Conservation (phyloP, 768 basidiomycete genomes). For the Phallus indusiatus region DNA sequence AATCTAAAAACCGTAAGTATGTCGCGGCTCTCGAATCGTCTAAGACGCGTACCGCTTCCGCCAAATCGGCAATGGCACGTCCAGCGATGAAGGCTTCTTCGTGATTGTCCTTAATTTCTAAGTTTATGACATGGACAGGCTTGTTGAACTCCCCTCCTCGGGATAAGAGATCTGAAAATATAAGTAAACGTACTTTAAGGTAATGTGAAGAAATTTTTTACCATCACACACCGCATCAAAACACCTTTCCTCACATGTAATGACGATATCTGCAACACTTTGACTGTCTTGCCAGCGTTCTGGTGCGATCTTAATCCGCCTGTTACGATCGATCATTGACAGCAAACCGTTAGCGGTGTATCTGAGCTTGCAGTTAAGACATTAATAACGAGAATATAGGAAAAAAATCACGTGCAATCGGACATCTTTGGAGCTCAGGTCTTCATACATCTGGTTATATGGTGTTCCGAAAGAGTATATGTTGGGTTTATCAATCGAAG, state of each 20-base stretch:
- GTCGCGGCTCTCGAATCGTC: background rate
- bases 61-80: conserved; percentile 87
- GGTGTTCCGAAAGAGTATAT: conserved; percentile 96
- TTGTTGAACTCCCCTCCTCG: conserved; percentile 89
- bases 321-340: conserved; percentile 94
- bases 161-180: conserved; percentile 61
- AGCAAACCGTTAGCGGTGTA: conserved; percentile 91
- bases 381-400: conserved; percentile 1
- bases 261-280: conserved; percentile 88
- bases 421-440: conserved; percentile 73
- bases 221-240: conserved; percentile 99
- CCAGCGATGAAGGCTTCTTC: conserved; percentile 97
- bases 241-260: conserved; percentile 98
- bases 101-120: conserved; percentile 98
- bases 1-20: conserved; percentile 41
- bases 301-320: conserved; percentile 83
- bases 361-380: conserved; percentile 28
- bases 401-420: conserved; percentile 51
- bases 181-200: background rate
- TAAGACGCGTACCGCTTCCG: conserved; percentile 60
- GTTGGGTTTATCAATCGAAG: conserved; percentile 95
- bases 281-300: conserved; percentile 95
- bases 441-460: conserved; percentile 91
- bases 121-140: conserved; percentile 92
- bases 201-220: conserved; percentile 26